Conservation (phyloP, 345 rosid species). For the Sonneratia caseolaris region DNA sequence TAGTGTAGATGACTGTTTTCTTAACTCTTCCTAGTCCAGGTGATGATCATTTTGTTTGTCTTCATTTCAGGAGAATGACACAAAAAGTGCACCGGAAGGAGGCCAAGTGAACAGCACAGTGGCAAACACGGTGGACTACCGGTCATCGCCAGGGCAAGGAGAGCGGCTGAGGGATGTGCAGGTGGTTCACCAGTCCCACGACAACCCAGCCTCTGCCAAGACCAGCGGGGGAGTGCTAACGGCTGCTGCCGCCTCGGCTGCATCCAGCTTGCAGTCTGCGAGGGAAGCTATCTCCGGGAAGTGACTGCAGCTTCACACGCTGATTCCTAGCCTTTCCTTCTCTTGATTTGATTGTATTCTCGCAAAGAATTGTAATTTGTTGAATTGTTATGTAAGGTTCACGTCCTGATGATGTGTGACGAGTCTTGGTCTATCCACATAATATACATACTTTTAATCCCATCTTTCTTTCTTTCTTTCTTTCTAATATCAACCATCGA, state of each 20-base stretch:
- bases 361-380: neutral
- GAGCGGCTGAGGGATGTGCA: conserved; percentile 36
- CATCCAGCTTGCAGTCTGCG: conserved; percentile 43
- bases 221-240: conserved; percentile 54
- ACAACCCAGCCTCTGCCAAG: conserved; percentile 12
- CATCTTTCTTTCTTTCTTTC: no score
- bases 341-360: neutral
- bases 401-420: neutral
- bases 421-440: neutral
- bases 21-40: neutral
- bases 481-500: no score
- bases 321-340: neutral
- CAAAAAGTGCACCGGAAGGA: conserved; percentile 15
- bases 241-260: conserved; percentile 52
- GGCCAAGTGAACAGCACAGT: conserved; percentile 19
- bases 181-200: conserved; percentile 34
- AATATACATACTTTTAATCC: no score
- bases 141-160: conserved; percentile 42
- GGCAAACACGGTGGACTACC: conserved; percentile 31
- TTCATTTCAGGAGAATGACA: neutral
- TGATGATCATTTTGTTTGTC: neutral
- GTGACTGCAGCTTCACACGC: neutral
- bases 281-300: conserved; percentile 26
- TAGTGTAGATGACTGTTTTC: neutral
- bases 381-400: no score